Evolutionary conservation across 495 filamentous ascomycete species (phyloP), one percentile per base, ranked within the genome.

Genomic region (Talaromyces nanjingensis): DNA sequence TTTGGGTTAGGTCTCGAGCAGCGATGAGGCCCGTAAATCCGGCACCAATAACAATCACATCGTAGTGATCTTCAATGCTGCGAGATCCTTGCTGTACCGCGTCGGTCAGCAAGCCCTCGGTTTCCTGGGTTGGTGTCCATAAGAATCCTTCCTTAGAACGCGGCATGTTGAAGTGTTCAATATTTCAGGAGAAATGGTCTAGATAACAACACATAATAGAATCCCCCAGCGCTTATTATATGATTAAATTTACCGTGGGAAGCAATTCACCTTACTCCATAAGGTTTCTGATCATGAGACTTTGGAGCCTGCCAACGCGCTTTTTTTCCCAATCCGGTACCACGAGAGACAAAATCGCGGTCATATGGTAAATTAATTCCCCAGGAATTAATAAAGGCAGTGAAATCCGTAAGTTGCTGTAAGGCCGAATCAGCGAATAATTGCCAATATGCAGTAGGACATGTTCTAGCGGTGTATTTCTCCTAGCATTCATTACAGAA

Each of bases 21-120:
- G 72, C 71, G 20, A 66, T 65, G 2, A 73, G 62, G 25, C 72
- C 72, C 9, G 71, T 54, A 57, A 69, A 74, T 1, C 72, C 72
- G 3, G 58, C 68, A 0, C 72, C 72, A 29, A 74, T 67, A 14
- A 72, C 66, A n/a, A 72, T 66, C 2, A 65, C 69, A 37, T 72
- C 72, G 52, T 68, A 62, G 24, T n/a, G 1, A 18, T 22, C 18
- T 31, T 31, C 29, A 31, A 31, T 49, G 45, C 45, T 49, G 14
- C 18, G 45, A 49, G 14, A 49, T 49, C 45, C 45, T 49, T 49
- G 45, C 18, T 49, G 45, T 49, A 20, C 45, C 45, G 45, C 45
- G 45, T 49, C 45, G 45, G 45, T 49, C n/a, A 2, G 45, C 18
- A 49, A 20, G 45, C 45, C 45, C 18, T 49, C 45, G 14, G 45